Evolutionary conservation across 768 basidiomycete species (phyloP).

Genomic region (Kwoniella dejecticola): DNA sequence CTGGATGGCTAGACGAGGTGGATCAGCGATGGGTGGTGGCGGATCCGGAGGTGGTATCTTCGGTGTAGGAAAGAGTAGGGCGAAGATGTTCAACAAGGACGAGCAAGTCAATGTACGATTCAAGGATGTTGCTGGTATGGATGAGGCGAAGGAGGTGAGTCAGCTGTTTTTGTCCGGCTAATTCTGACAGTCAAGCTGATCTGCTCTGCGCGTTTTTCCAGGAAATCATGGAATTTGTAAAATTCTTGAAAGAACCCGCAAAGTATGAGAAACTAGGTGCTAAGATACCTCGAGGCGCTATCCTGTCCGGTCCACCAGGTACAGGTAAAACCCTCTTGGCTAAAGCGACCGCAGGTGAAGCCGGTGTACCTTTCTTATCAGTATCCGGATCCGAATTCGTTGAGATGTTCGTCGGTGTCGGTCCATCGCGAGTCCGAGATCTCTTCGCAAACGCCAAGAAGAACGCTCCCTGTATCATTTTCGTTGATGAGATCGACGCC

Average conservation of each 20-base stretch:
- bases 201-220: background rate
- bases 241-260: conserved; percentile 92
- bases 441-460: conserved; percentile 97
- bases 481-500: conserved; percentile 98
- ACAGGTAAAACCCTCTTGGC: conserved; percentile 98
- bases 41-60: conserved; percentile 83
- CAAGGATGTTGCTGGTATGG: conserved; percentile 98
- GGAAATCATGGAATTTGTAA: conserved; percentile 99
- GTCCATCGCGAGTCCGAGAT: conserved; percentile 94
- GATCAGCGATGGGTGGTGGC: conserved; percentile 62
- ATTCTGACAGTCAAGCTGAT: background rate
- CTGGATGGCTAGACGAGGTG: conserved; percentile 74
- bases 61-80: conserved; percentile 92
- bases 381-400: conserved; percentile 99
- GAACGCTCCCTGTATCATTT: conserved; percentile 97
- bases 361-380: conserved; percentile 94
- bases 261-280: conserved; percentile 96
- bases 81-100: conserved; percentile 95
- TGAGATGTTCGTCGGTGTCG: conserved; percentile 99
- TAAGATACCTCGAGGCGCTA: conserved; percentile 68
- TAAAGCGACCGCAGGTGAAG: conserved; percentile 98
- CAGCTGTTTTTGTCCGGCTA: background rate
- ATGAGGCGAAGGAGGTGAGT: conserved; percentile 86
- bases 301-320: conserved; percentile 66
- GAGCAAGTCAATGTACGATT: conserved; percentile 91